Evolutionary conservation across 1,139 yeast species (phyloP).

Genomic region (Dujonia santamariae): DNA sequence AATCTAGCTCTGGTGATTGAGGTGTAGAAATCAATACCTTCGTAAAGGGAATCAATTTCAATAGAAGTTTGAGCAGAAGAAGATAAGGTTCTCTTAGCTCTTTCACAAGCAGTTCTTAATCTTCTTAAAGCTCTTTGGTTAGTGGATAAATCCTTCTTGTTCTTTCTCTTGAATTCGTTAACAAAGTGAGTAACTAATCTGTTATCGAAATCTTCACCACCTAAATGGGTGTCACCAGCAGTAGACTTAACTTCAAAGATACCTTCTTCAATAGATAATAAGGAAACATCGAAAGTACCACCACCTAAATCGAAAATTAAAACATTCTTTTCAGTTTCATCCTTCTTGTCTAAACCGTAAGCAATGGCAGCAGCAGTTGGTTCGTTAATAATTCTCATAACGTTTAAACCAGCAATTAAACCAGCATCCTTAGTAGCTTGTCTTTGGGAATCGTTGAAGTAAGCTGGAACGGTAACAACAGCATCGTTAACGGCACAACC

Average conservation of each 20-base stretch:
- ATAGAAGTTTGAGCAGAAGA: conserved; percentile 37
- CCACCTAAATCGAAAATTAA: conserved; percentile 97
- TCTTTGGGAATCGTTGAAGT: conserved; percentile 96
- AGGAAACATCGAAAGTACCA: conserved; percentile 98
- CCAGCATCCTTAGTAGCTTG: conserved; percentile 99
- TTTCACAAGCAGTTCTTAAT: conserved; percentile 41
- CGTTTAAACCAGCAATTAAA: conserved; percentile 96
- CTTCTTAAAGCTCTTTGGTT: conserved; percentile 41
- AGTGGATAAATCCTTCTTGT: conserved; percentile 34
- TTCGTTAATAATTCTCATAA: conserved; percentile 94
- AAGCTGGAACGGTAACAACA: conserved; percentile 95
- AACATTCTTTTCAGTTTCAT: conserved; percentile 72
- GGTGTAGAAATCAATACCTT: conserved; percentile 39
- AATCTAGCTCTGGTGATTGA: conserved; percentile 41
- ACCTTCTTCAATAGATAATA: conserved; percentile 97
- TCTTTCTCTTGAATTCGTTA: conserved; percentile 37
- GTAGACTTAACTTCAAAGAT: conserved; percentile 99
- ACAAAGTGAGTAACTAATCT: conserved; percentile 64
- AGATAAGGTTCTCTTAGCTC: conserved; percentile 41
- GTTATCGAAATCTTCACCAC: conserved; percentile 99
- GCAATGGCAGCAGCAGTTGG: conserved; percentile 99
- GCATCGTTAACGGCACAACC: conserved; percentile 94
- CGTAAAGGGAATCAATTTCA: conserved; percentile 37
- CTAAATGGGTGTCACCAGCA: conserved; percentile 99
- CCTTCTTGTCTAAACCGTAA: conserved; percentile 94